Percentiles rank a stretch among this genome's conserved stretches.
Conservation (phyloP, 805 yeast species). For the Lachancea dasiensis region DNA sequence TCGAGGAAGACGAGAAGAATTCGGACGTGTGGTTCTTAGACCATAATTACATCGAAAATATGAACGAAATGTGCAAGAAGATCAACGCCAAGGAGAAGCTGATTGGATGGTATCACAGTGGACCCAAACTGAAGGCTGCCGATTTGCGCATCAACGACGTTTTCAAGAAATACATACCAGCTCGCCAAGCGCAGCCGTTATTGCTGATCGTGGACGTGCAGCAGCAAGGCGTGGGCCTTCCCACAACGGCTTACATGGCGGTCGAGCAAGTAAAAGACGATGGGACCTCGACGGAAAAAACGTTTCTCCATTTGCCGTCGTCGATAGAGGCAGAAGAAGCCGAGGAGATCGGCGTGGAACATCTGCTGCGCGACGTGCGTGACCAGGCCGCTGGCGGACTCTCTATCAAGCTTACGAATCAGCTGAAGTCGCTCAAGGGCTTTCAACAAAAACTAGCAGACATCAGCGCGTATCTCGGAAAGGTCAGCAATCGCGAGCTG, state of each 20-base stretch:
- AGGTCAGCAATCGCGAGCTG: conserved; percentile 61
- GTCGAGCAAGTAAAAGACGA: conserved; percentile 95
- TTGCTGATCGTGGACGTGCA: conserved; percentile 87
- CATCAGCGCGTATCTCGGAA: conserved; percentile 70
- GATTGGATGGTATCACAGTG: conserved; percentile 99
- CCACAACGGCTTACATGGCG: conserved; percentile 92
- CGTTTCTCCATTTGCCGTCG: conserved; percentile 90
- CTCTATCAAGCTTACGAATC: conserved; percentile 81
- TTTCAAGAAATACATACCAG: conserved; percentile 61
- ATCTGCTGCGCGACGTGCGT: conserved; percentile 84
- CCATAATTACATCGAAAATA: conserved; percentile 90
- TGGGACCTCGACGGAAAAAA: conserved; percentile 87
- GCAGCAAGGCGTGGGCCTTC: conserved; percentile 76
- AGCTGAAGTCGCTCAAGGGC: conserved; percentile 81
- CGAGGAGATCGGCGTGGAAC: conserved; percentile 98
- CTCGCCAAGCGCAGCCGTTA: conserved; percentile 58
- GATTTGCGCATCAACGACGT: conserved; percentile 88
- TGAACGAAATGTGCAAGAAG: conserved; percentile 97
- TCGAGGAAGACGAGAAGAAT: conserved; percentile 92
- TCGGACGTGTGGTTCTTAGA: conserved; percentile 94
- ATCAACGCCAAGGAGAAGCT: conserved; percentile 94
- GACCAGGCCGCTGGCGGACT: conserved; percentile 95
- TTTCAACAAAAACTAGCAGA: conserved; percentile 72
- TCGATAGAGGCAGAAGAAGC: conserved; percentile 96
- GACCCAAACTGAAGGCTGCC: conserved; percentile 83